phyloP scores from a whole-genome alignment of 805 yeast genomes.

The Torulaspora franciscae region DNA sequence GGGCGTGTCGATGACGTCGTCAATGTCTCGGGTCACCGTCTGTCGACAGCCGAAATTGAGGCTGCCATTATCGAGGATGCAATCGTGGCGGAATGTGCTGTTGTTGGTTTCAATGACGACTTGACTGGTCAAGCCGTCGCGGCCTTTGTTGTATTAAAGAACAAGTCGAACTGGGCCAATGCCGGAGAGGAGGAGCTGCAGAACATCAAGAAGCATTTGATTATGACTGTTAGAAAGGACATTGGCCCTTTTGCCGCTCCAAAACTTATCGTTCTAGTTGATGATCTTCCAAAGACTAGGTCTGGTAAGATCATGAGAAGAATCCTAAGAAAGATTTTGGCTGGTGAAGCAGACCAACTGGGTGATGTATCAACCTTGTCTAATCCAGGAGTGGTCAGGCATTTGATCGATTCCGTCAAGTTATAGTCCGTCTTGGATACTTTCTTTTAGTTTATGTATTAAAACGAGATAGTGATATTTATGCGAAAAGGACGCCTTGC shows the following conservation, averaged over 20 bases:
- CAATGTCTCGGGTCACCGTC: slow-evolving; percentile 79
- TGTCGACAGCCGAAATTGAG: slow-evolving; percentile 86
- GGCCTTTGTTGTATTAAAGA: slow-evolving; percentile 73
- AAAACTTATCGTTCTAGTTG: slow-evolving; percentile 63
- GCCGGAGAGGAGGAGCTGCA: slow-evolving; percentile 43
- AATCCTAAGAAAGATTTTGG: slow-evolving; percentile 69
- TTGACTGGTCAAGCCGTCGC: slow-evolving; percentile 84
- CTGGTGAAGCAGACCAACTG: slow-evolving; percentile 72
- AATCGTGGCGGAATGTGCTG: slow-evolving; percentile 73
- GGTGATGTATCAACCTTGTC: slow-evolving; percentile 77
- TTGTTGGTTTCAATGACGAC: slow-evolving; percentile 77
- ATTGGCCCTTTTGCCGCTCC: slow-evolving; percentile 89
- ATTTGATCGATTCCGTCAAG: slow-evolving; percentile 52
- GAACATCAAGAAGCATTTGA: slow-evolving; percentile 56
- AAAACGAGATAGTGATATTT: neutral
- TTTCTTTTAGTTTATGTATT: slow-evolving; percentile 2
- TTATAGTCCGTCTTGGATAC: slow-evolving; percentile 11
- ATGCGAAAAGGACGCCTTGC: neutral
- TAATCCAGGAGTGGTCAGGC: slow-evolving; percentile 68
- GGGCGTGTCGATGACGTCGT: slow-evolving; percentile 89
- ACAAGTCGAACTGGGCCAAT: slow-evolving; percentile 35
- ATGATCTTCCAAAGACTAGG: slow-evolving; percentile 80
- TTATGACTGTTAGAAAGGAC: slow-evolving; percentile 67
- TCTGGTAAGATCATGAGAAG: slow-evolving; percentile 87
- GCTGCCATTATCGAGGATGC: slow-evolving; percentile 72